Conservation (phyloP, 257 asterid genomes). For the Solanum commersonii region DNA sequence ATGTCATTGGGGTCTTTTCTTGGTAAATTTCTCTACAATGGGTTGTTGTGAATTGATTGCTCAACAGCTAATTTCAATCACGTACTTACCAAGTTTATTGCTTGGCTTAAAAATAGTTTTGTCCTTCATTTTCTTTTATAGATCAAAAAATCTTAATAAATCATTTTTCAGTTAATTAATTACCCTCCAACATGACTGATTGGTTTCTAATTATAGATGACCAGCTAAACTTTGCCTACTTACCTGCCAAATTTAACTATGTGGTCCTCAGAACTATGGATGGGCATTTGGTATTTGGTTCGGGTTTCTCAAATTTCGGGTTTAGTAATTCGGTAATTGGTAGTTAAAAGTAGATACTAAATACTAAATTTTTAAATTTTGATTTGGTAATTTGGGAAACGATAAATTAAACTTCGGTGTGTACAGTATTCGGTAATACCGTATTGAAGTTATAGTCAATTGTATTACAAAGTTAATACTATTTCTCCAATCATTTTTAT, state of each 20-base stretch:
- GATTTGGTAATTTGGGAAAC: too few relatives aligned
- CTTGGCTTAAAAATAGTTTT: background rate
- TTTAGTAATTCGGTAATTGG: too few relatives aligned
- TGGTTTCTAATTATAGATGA: background rate
- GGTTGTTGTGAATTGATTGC: conserved; percentile 50
- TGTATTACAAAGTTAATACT: too few relatives aligned
- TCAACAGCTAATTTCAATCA: conserved; percentile 28
- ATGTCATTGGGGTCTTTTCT: background rate
- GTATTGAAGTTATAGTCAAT: too few relatives aligned
- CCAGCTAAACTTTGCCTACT: background rate
- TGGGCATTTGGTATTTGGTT: too few relatives aligned
- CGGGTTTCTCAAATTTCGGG: too few relatives aligned
- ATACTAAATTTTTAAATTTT: too few relatives aligned
- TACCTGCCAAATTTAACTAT: background rate
- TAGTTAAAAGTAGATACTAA: too few relatives aligned
- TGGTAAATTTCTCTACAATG: conserved; percentile 17
- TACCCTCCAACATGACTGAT: background rate
- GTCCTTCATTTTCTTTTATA: background rate
- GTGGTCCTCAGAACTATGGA: background rate
- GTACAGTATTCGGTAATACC: too few relatives aligned
- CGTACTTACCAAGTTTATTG: conserved; percentile 7
- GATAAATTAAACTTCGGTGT: too few relatives aligned
- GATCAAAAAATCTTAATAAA: background rate
- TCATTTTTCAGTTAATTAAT: background rate
- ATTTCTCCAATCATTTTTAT: too few relatives aligned